These are phyloP conservation scores for Bacterosira constricta DNA, from an alignment of 108 stramenopile species.

Conservation along the genomic window DNA sequence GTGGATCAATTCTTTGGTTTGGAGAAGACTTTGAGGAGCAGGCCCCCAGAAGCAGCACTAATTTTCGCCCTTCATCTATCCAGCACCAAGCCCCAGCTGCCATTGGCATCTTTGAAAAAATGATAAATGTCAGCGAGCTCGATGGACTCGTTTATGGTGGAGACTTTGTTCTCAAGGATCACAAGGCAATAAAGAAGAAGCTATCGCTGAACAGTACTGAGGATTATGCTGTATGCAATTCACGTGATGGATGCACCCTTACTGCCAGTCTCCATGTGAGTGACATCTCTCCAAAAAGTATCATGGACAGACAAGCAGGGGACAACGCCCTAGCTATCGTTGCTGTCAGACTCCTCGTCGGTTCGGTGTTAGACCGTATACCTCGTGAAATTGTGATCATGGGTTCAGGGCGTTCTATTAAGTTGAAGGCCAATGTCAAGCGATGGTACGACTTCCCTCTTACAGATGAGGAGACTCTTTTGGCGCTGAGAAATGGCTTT, in stretches of 20 bases:
- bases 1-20: conserved; percentile 62
- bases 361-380: conserved; percentile 60
- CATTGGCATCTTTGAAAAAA: conserved; percentile 62
- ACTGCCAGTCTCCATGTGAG: conserved; percentile 49
- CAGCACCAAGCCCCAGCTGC: conserved; percentile 16
- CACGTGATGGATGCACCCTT: conserved; percentile 70
- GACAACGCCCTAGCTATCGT: conserved; percentile 51
- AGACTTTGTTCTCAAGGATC: conserved; percentile 60
- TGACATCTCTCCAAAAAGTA: neutral
- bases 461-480: conserved; percentile 77
- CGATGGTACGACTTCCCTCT: conserved; percentile 84
- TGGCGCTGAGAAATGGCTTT: conserved; percentile 66
- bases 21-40: conserved; percentile 50
- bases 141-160: conserved; percentile 55
- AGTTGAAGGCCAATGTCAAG: conserved; percentile 57
- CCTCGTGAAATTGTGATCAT: conserved; percentile 63
- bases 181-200: conserved; percentile 50
- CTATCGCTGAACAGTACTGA: conserved; percentile 60
- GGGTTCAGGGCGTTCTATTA: conserved; percentile 63
- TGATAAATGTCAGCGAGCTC: conserved; percentile 62
- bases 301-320: neutral
- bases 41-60: neutral
- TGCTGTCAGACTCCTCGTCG: conserved; percentile 76
- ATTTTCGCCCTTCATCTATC: neutral
- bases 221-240: conserved; percentile 56